Evolutionary conservation across 768 basidiomycete genomes (phyloP).

Genomic region (Leucosporidium creatinivorum): DNA sequence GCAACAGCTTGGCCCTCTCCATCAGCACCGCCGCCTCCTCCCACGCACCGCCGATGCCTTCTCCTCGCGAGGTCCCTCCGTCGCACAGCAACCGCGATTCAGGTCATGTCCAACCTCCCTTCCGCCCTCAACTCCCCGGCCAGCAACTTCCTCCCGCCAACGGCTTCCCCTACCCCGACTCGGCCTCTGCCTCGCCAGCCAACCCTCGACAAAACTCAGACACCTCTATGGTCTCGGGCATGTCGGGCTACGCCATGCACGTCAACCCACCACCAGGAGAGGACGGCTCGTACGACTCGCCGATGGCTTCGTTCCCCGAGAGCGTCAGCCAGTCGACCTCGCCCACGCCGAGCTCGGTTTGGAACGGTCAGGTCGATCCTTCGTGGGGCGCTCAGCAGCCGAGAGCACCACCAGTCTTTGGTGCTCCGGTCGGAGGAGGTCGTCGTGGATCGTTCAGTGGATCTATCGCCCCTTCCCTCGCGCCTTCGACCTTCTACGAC

Average conservation of each 20-base stretch:
- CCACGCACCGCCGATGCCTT: constrained; percentile 6
- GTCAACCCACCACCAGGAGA: constrained; percentile 2
- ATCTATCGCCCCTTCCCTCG: constrained; percentile 22
- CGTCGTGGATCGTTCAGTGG: constrained; percentile 20
- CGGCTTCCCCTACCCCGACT: neutral
- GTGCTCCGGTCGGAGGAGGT: neutral
- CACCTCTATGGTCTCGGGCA: constrained; percentile 9
- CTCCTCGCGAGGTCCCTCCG: constrained; percentile 32
- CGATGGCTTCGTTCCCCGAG: constrained; percentile 15
- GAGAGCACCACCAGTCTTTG: constrained; percentile 12
- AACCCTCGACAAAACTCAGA: constrained; percentile 10
- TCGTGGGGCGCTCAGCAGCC: neutral
- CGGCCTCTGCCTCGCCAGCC: neutral
- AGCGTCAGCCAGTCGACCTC: constrained; percentile 8
- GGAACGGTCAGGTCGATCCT: constrained; percentile 4
- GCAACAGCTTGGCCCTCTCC: constrained; percentile 15
- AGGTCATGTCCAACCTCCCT: neutral
- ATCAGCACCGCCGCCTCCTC: constrained; percentile 4
- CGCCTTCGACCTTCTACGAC: constrained; percentile 39
- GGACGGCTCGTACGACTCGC: constrained; percentile 1
- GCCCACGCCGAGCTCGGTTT: constrained; percentile 2
- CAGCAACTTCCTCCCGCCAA: neutral
- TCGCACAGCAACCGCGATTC: constrained; percentile 16
- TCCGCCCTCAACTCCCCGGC: neutral
- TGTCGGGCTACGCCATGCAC: constrained; percentile 22